Conservation (phyloP, 495 filamentous ascomycete species). For the Talaromyces stipitatus region DNA sequence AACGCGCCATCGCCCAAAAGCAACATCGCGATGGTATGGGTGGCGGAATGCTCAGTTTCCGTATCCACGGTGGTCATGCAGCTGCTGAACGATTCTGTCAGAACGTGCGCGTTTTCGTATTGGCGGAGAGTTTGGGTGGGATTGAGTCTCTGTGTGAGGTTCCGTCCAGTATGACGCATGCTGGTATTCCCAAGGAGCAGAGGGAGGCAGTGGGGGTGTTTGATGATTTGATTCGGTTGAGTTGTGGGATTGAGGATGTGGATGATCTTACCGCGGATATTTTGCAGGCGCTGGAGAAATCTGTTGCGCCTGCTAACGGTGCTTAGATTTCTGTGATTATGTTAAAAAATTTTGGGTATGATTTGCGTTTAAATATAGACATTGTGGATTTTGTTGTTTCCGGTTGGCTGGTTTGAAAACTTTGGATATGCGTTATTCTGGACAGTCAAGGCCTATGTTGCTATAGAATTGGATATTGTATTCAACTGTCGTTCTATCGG, state of each 20-base stretch:
- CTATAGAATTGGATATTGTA: neutral
- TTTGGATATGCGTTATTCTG: neutral
- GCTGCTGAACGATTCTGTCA: conserved; percentile 93
- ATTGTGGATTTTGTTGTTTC: neutral
- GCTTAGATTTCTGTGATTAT: neutral
- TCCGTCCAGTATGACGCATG: conserved; percentile 91
- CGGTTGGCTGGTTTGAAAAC: too few species aligned
- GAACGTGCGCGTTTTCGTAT: conserved; percentile 77
- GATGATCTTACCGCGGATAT: conserved; percentile 79
- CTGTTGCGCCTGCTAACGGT: conserved; percentile 33
- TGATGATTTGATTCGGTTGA: conserved; percentile 91
- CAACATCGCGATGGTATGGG: conserved; percentile 95
- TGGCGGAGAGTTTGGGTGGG: conserved; percentile 89
- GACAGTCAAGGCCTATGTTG: neutral
- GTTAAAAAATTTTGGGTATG: neutral
- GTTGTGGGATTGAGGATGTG: conserved; percentile 88
- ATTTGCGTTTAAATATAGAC: too few species aligned
- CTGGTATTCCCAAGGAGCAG: conserved; percentile 83
- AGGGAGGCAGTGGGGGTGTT: conserved; percentile 91
- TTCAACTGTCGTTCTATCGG: neutral
- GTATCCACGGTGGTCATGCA: conserved; percentile 77
- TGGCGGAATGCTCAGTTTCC: conserved; percentile 96
- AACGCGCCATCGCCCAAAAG: conserved; percentile 73
- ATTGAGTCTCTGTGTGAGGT: conserved; percentile 91
- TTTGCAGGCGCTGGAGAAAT: conserved; percentile 74